Evolutionary conservation across 2,329 filamentous ascomycete species (phyloP).

Genomic region (Aureobasidium zeae): DNA sequence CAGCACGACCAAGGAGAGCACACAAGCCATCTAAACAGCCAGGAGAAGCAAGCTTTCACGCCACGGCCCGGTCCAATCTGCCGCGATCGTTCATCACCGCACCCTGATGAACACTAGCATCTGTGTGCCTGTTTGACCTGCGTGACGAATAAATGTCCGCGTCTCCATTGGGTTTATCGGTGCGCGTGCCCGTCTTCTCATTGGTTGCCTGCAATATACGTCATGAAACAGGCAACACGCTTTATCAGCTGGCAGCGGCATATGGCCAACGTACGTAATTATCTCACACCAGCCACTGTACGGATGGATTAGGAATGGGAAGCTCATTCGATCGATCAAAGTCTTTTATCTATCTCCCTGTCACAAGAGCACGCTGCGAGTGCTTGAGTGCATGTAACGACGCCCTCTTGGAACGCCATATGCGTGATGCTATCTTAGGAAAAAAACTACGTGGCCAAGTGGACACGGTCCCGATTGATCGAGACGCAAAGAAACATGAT

Average conservation of each 20-base stretch:
- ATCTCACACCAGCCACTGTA: neutral
- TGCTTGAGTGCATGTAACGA: constrained; percentile 1
- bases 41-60: too few species aligned
- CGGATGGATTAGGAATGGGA: too few species aligned
- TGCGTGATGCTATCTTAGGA: constrained; percentile 7
- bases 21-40: too few species aligned
- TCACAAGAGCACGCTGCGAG: constrained; percentile 4
- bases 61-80: too few species aligned
- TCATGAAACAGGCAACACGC: constrained; percentile 1
- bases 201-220: neutral
- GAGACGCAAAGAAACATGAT: too few species aligned
- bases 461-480: constrained; percentile 3
- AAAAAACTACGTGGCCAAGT: neutral
- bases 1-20: neutral
- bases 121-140: constrained; percentile 1
- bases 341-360: too few species aligned
- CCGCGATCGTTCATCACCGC: too few species aligned
- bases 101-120: too few species aligned
- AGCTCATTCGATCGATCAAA: too few species aligned
- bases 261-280: constrained; percentile 2
- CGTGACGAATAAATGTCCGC: neutral
- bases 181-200: neutral
- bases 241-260: neutral
- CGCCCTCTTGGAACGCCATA: neutral
- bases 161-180: neutral